Evolutionary conservation across 116 monocot species (phyloP).

Genomic region (Trichopus zeylanicus): DNA sequence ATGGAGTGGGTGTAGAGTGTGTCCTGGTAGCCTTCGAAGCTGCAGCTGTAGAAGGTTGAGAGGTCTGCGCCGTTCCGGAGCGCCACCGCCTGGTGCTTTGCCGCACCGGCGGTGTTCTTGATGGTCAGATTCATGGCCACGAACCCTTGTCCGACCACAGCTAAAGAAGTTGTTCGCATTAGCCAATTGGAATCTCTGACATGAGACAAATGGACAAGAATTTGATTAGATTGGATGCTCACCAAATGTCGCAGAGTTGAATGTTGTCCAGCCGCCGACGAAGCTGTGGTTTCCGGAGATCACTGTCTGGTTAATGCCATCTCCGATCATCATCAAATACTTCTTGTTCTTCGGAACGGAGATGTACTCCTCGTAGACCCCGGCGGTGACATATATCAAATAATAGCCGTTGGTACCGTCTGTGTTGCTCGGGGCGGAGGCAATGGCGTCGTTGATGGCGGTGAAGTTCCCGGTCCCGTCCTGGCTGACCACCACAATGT

Average conservation of each 20-base stretch:
- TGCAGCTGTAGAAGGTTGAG: conserved; percentile 28
- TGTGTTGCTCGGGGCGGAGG: neutral
- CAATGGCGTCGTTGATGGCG: conserved; percentile 3
- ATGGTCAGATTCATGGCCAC: conserved; percentile 27
- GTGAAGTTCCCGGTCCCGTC: conserved; percentile 11
- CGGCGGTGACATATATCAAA: conserved; percentile 4
- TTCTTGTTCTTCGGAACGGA: conserved; percentile 4
- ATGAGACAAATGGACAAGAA: too few relatives aligned
- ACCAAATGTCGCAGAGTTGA: conserved; percentile 39
- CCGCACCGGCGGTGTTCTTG: conserved; percentile 34
- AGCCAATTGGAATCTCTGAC: too few relatives aligned
- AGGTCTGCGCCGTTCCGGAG: conserved; percentile 33
- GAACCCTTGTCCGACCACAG: conserved; percentile 37
- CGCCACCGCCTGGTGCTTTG: conserved; percentile 41
- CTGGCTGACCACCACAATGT: conserved; percentile 7
- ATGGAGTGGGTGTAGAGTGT: conserved; percentile 29
- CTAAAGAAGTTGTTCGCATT: conserved; percentile 19
- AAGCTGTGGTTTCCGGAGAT: conserved; percentile 16
- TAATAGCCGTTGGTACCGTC: conserved; percentile 5
- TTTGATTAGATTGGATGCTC: neutral
- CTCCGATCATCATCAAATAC: conserved; percentile 14
- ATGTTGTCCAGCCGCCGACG: conserved; percentile 37
- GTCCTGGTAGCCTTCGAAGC: conserved; percentile 32
- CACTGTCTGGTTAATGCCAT: conserved; percentile 6
- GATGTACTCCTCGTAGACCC: conserved; percentile 9